Evolutionary conservation across 2,329 filamentous ascomycete genomes (phyloP).

Genomic region (Aspergillus fischeri): DNA sequence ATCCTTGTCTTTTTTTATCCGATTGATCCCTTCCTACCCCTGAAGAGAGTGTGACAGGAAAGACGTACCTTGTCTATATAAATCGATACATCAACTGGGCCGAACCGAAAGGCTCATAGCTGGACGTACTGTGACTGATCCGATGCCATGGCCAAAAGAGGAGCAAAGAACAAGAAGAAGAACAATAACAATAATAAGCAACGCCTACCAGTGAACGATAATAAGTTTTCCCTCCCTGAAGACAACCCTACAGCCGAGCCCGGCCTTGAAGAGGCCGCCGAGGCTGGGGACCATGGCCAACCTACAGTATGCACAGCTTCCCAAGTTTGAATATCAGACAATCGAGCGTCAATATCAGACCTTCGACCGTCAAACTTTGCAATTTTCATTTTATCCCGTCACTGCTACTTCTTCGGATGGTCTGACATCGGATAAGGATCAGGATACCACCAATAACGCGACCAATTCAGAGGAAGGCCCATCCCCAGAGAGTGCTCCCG

Average conservation of each 20-base stretch:
- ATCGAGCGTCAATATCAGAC: slow-evolving; percentile 42
- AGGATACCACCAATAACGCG: slow-evolving; percentile 30
- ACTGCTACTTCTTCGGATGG: slow-evolving; percentile 24
- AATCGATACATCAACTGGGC: slow-evolving; percentile 21
- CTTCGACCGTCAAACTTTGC: slow-evolving; percentile 37
- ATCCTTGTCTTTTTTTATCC: slow-evolving; percentile 10
- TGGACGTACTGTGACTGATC: slow-evolving; percentile 29
- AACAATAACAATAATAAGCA: slow-evolving; percentile 27
- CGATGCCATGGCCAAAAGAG: slow-evolving; percentile 34
- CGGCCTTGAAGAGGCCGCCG: slow-evolving; percentile 27
- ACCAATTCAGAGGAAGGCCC: slow-evolving; percentile 24
- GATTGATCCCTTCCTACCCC: slow-evolving; percentile 8
- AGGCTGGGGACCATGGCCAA: slow-evolving; percentile 33
- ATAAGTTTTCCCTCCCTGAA: slow-evolving; percentile 20
- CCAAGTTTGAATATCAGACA: slow-evolving; percentile 41
- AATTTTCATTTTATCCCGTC: slow-evolving; percentile 37
- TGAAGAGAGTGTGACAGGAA: slow-evolving; percentile 19
- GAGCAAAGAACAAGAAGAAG: slow-evolving; percentile 34
- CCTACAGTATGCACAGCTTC: slow-evolving; percentile 42
- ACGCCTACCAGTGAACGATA: slow-evolving; percentile 24
- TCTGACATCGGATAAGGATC: slow-evolving; percentile 35
- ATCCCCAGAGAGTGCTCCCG: slow-evolving; percentile 13
- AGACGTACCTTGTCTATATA: slow-evolving; percentile 22
- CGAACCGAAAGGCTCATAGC: slow-evolving; percentile 8
- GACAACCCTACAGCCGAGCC: slow-evolving; percentile 16